A percentile compares a stretch with the other conserved stretches of the same genome.
phyloP scores from a whole-genome alignment of 2,329 filamentous ascomycete species.

The Colletotrichum falcatum region DNA sequence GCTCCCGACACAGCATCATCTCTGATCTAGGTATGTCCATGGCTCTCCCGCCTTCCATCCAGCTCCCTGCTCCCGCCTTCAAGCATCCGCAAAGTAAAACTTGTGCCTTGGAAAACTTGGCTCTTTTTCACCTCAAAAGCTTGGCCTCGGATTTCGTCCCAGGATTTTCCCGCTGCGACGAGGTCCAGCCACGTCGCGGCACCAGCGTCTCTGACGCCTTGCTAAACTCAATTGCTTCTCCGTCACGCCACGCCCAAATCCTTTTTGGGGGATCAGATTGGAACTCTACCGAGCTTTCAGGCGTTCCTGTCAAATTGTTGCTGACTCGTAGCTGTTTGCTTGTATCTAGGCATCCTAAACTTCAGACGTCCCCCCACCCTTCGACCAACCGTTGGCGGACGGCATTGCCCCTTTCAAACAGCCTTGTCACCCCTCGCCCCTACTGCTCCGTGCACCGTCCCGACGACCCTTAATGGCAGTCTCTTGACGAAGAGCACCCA shows the following conservation, averaged over 20 bases:
- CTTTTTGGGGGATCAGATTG: conserved; percentile 27
- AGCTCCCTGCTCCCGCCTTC: neutral
- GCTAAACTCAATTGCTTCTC: conserved; percentile 28
- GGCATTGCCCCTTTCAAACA: conserved; percentile 27
- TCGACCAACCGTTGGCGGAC: conserved; percentile 22
- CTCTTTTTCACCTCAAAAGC: conserved; percentile 9
- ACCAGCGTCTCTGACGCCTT: conserved; percentile 14
- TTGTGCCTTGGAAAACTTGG: neutral
- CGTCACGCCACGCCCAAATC: neutral
- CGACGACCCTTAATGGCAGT: conserved; percentile 33
- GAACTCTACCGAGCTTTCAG: conserved; percentile 16
- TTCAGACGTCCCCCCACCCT: conserved; percentile 23
- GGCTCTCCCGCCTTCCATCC: neutral
- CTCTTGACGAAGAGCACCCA: conserved; percentile 33
- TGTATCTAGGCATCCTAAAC: conserved; percentile 28
- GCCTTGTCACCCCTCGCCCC: conserved; percentile 24
- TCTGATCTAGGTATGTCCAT: conserved; percentile 36
- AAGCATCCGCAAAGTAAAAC: neutral
- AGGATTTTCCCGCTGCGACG: conserved; percentile 29
- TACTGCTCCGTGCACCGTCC: conserved; percentile 18
- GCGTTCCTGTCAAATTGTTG: conserved; percentile 33
- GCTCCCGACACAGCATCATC: conserved; percentile 32
- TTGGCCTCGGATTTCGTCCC: conserved; percentile 20
- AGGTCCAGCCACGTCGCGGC: conserved; percentile 18
- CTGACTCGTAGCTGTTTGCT: conserved; percentile 19